phyloP scores from a whole-genome alignment of 2,329 filamentous ascomycete genomes.

The Aspergillus fructus region DNA sequence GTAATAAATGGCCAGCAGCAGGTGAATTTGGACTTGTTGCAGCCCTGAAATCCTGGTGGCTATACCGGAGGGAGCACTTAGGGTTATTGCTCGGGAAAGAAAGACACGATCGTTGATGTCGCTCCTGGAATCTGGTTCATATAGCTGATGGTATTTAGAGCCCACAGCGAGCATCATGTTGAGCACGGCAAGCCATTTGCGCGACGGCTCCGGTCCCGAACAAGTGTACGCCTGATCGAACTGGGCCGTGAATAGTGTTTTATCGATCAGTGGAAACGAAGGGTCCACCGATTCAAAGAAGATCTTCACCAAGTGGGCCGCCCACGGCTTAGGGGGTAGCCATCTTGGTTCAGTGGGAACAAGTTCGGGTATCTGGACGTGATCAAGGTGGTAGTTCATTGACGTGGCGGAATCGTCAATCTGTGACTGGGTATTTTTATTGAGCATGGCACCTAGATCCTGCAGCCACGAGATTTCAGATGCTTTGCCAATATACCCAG shows the following conservation, averaged over 20 bases:
- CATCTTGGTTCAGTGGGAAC: not conserved
- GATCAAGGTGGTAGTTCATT: not conserved
- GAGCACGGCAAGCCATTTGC: slow-evolving; percentile 40
- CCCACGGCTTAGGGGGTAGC: not conserved
- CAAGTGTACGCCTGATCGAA: not conserved
- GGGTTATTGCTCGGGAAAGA: not conserved
- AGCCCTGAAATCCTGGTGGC: not conserved
- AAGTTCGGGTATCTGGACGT: not conserved
- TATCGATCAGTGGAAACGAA: not conserved
- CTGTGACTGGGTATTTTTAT: not conserved
- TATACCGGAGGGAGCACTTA: not conserved
- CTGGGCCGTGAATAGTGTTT: not conserved
- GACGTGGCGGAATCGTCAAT: not conserved
- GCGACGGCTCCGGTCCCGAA: slow-evolving; percentile 22
- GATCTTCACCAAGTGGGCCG: not conserved
- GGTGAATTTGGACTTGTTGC: not conserved
- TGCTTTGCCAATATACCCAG: not conserved
- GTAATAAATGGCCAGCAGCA: not conserved
- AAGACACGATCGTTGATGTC: not conserved
- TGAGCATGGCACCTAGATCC: not conserved
- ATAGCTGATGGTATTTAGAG: slow-evolving; percentile 32
- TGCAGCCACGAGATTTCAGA: not conserved
- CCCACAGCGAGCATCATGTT: slow-evolving; percentile 44
- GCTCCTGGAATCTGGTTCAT: not conserved
- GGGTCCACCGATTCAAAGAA: not conserved